A percentile compares a stretch with the other conserved stretches of the same genome.
phyloP scores from a whole-genome alignment of 768 basidiomycete species.

The Panaeolus cyanescens region DNA sequence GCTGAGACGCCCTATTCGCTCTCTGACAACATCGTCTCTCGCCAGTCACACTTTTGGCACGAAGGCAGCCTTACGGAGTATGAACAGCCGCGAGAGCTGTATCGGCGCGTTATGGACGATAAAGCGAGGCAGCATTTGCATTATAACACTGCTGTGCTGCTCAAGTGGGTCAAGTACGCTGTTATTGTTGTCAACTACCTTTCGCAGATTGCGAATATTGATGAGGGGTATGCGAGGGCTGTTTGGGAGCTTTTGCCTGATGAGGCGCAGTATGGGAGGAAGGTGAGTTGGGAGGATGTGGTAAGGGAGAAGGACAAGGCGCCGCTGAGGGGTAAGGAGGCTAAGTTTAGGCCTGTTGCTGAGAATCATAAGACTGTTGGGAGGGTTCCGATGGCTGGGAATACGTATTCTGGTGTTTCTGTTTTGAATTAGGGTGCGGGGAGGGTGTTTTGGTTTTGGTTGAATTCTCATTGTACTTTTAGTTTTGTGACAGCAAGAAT shows the following conservation, averaged over 20 bases:
- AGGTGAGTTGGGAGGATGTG: slow-evolving; percentile 5
- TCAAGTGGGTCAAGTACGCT: slow-evolving; percentile 5
- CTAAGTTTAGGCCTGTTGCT: slow-evolving; percentile 4
- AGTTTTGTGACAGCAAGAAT: no score
- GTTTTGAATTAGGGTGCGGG: not conserved
- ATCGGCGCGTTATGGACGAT: slow-evolving; percentile 9
- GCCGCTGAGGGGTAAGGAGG: slow-evolving; percentile 6
- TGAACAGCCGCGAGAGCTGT: slow-evolving; percentile 12
- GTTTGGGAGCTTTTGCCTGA: slow-evolving; percentile 9
- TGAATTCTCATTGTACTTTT: no score
- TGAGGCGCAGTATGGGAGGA: not conserved
- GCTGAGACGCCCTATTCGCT: slow-evolving; percentile 10
- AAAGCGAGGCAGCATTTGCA: slow-evolving; percentile 8
- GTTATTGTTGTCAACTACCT: slow-evolving; percentile 6
- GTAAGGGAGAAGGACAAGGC: not conserved
- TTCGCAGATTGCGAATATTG: slow-evolving; percentile 7
- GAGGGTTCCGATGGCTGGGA: not conserved
- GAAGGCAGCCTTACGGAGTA: slow-evolving; percentile 11
- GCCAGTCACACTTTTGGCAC: slow-evolving; percentile 12
- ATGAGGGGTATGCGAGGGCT: slow-evolving; percentile 6
- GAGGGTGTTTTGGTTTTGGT: no score
- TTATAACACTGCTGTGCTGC: slow-evolving; percentile 5
- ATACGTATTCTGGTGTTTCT: not conserved
- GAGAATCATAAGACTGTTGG: slow-evolving; percentile 4
- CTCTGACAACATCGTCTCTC: slow-evolving; percentile 11